Evolutionary conservation across 2,329 filamentous ascomycete species (phyloP), one percentile per base, ranked within the genome.

Genomic region (Colletotrichum neosansevieriae): DNA sequence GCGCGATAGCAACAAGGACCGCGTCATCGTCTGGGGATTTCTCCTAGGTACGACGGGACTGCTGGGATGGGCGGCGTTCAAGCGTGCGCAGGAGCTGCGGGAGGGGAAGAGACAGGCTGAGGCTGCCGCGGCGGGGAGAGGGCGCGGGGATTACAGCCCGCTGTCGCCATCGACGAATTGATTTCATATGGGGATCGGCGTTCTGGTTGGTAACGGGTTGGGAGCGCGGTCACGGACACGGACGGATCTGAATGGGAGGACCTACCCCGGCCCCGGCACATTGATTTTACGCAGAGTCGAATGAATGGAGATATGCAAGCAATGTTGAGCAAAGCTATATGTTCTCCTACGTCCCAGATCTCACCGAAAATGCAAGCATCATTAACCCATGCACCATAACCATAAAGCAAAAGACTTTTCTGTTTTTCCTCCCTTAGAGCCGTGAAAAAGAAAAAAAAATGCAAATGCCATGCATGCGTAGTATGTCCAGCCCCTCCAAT

Each of bases 1-100:
- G 82, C 85, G 89, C 71, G 89, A 91, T 76, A 89, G 86, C 76
- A 85, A 85, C 76, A 91, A 91, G 79, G 89, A 91, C 78, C 85
- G 86, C 78, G 83, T 90, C 72, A 90, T 91, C 40, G 89, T 91
- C 4, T 88, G 89, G 84, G 85, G 81, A 1, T 91, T 91, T 77
- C 85, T 91, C 56, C 75, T 88, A 10, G 86, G 85, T 60, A 90
- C 87, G 0, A 74, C 83, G 4, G 88, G 87, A 1, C 76, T 91
- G 69, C 78, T 91, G 57, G 87, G 84, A 29, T 91, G 88, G 88
- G 87, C 88, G 6, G 86, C 80, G 7, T 79, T 85, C 66, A 84
- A 83, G 76, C 83, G 82, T 58, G 75, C 85, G 47, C 64, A 85
- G 34, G 84, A 86, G 58, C 76, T 75, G 73, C 75, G 80, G 29